A percentile compares a stretch with the other conserved stretches of the same genome.
These are phyloP conservation scores for Omphalea diandra DNA, from an alignment of 441 rosid species.

Conservation along the genomic window DNA sequence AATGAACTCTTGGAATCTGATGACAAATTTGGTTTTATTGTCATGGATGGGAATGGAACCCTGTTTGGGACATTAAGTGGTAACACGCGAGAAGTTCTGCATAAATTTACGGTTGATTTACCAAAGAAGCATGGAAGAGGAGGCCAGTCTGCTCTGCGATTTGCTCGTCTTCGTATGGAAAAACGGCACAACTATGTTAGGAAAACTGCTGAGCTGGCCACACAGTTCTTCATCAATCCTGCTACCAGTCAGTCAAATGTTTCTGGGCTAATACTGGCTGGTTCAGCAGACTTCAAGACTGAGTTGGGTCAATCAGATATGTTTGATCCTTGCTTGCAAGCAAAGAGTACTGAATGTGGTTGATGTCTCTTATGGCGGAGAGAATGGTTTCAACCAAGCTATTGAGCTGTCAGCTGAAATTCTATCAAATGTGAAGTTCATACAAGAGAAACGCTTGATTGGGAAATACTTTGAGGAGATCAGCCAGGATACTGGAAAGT, in stretches of 20 bases:
- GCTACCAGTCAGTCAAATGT: conserved; percentile 89
- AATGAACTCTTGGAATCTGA: conserved; percentile 79
- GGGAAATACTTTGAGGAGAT: conserved; percentile 88
- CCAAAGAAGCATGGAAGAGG: conserved; percentile 96
- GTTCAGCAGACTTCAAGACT: conserved; percentile 88
- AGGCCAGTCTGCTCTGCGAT: conserved; percentile 90
- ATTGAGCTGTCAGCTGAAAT: conserved; percentile 83
- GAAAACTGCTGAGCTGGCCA: conserved; percentile 87
- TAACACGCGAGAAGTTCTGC: conserved; percentile 79
- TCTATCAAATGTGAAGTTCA: conserved; percentile 74
- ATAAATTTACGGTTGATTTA: conserved; percentile 78
- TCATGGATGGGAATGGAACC: conserved; percentile 90
- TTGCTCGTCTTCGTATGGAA: conserved; percentile 92
- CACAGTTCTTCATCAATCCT: conserved; percentile 78
- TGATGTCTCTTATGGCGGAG: conserved; percentile 87
- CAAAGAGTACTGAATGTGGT: conserved; percentile 79
- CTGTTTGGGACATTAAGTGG: conserved; percentile 81
- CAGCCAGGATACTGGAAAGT: conserved; percentile 79
- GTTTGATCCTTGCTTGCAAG: conserved; percentile 89
- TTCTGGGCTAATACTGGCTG: conserved; percentile 74
- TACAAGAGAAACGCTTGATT: conserved; percentile 73
- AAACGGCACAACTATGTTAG: conserved; percentile 84
- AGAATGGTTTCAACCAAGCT: conserved; percentile 80
- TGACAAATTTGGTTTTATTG: conserved; percentile 78
- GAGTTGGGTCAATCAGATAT: conserved; percentile 82